Base-by-base conservation (phyloP, 495 filamentous ascomycete genomes). In the Mycothermus thermophilus region DNA sequence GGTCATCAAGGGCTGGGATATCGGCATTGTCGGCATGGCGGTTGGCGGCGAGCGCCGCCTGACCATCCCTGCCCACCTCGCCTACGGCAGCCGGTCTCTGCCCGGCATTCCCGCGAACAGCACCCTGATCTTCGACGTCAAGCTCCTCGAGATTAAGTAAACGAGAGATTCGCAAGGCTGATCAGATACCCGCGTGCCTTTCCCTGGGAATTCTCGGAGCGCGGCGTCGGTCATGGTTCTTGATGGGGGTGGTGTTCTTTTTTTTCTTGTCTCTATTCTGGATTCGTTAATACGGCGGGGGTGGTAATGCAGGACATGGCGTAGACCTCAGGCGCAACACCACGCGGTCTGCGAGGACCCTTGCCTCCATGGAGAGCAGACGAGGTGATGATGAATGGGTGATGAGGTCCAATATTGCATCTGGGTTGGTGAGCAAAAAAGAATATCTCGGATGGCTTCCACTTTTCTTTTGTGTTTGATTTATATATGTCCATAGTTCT, bases 1-100 rank as follows among this genome's bases (percentile, higher is more conserved):
- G 52, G 90, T 99, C 45, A 96, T 99, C 66, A 87, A 93, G 71
- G 90, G 90, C 46, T 95, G 88, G 90, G 92, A 99, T 54, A 75
- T 94, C 41, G 90, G 90, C 57, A 63, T 99, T 42, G 70, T 68
- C 38, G 90, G 90, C 54, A 94, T 99, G 86, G 64, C 79, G 34
- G 74, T 82, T 38, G 86, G 90, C 57, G 85, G 84, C 40, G 92
- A 96, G 71, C 83, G 90, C 43, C 75, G 90, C 34, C 72, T 99
- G 51, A 81, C 70, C 33, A 81, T 99, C 50, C 90, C 90, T 25
- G 67, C 90, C 12, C 59, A 78, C 38, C 69, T 83, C 13, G 92
- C 77, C 37, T 96, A 99, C 55, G 90, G 90, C 58, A 80, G 71
- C 64, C 80, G 82, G 59, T 58, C 66, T 25, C 50, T 77, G 7